Percentiles rank a stretch among this genome's conserved stretches.
Evolutionary conservation across 31 red algal species (phyloP).

Genomic region (Endocladia muricata): DNA sequence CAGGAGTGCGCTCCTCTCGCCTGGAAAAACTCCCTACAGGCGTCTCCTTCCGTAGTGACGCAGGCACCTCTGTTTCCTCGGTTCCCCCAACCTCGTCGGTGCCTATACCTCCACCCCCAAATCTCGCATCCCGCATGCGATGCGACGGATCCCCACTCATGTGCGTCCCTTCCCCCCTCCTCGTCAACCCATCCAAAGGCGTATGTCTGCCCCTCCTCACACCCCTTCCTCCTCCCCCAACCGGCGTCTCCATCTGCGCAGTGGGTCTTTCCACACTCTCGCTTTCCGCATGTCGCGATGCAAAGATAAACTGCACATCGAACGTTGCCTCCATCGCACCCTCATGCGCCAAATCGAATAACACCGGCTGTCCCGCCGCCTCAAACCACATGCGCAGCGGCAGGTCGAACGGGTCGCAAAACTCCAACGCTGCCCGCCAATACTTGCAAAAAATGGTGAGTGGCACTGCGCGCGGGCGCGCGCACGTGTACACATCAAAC

Average conservation of each 20-base stretch:
- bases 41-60: too few relatives aligned
- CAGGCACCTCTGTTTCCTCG: too few relatives aligned
- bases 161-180: too few relatives aligned
- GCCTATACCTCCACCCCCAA: too few relatives aligned
- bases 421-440: slow-evolving; percentile 44
- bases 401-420: slow-evolving; percentile 43
- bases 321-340: background rate
- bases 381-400: slow-evolving; percentile 28
- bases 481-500: slow-evolving; percentile 23
- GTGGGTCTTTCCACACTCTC: background rate
- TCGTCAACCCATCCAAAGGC: too few relatives aligned
- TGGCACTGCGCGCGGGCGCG: background rate
- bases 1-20: background rate
- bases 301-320: slow-evolving; percentile 45
- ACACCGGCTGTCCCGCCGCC: background rate
- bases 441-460: slow-evolving; percentile 36
- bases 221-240: background rate
- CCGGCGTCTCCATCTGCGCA: background rate
- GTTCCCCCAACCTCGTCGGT: too few relatives aligned
- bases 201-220: too few relatives aligned
- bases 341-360: background rate
- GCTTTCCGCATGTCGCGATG: background rate
- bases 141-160: too few relatives aligned
- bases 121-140: too few relatives aligned
- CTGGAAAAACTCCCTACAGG: too few relatives aligned